Conservation (phyloP, 192 early-diverging fungal genomes). For the Dispira simplex region DNA sequence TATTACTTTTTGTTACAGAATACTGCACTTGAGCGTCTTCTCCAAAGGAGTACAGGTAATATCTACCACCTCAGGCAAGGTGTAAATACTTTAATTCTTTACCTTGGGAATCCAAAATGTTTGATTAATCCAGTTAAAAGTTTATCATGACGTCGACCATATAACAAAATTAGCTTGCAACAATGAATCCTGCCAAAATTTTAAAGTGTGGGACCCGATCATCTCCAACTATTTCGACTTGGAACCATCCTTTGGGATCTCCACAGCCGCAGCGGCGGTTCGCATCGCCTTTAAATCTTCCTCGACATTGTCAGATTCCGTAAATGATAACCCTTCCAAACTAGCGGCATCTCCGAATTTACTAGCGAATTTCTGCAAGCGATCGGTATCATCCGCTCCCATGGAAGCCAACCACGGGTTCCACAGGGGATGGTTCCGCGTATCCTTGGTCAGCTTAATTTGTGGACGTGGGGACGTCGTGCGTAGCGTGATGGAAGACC, state of each 20-base stretch:
- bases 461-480: slow-evolving; percentile 75
- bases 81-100: too few species aligned
- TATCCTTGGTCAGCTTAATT: slow-evolving; percentile 78
- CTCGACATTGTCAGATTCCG: slow-evolving; percentile 6
- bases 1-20: too few species aligned
- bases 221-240: too few species aligned
- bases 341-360: slow-evolving; percentile 54
- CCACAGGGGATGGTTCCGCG: slow-evolving; percentile 88
- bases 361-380: slow-evolving; percentile 67
- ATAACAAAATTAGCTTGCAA: too few species aligned
- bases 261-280: neutral
- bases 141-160: too few species aligned
- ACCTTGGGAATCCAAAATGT: too few species aligned
- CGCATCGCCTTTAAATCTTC: neutral
- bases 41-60: too few species aligned
- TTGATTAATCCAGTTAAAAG: too few species aligned
- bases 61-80: too few species aligned
- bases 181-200: too few species aligned
- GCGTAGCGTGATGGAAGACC: slow-evolving; percentile 64
- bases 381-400: slow-evolving; percentile 62
- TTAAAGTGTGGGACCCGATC: too few species aligned
- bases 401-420: slow-evolving; percentile 46
- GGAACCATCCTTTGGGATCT: neutral
- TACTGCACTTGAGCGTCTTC: too few species aligned
- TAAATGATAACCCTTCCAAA: slow-evolving; percentile 24